Evolutionary conservation across 352 stramenopile genomes (phyloP).

Genomic region (Peronospora farinosa): DNA sequence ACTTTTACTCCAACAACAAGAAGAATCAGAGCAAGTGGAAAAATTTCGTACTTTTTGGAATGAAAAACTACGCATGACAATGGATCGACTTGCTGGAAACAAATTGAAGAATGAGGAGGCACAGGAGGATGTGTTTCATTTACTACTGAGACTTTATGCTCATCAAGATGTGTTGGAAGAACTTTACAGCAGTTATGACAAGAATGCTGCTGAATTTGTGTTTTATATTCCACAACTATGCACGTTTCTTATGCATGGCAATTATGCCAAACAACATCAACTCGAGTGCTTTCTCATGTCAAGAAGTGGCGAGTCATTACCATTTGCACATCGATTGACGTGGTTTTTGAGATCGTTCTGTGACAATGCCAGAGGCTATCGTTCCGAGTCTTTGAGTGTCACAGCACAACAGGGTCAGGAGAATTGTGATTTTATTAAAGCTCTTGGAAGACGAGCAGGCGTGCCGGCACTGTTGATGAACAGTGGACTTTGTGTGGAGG

Average conservation of each 20-base stretch:
- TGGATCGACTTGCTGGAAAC: conserved; percentile 42
- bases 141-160: conserved; percentile 73
- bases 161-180: conserved; percentile 77
- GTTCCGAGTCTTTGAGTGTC: conserved; percentile 74
- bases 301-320: conserved; percentile 67
- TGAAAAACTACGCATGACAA: conserved; percentile 59
- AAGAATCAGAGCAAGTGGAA: conserved; percentile 41
- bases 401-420: conserved; percentile 49
- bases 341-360: conserved; percentile 89
- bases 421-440: conserved; percentile 53
- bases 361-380: conserved; percentile 49
- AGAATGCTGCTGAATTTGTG: conserved; percentile 64
- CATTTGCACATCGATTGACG: conserved; percentile 76
- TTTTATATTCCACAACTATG: conserved; percentile 89
- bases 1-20: conserved; percentile 4
- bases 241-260: conserved; percentile 79
- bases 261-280: conserved; percentile 79
- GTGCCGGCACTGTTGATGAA: conserved; percentile 72
- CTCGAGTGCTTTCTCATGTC: conserved; percentile 85
- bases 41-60: conserved; percentile 77
- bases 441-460: conserved; percentile 57
- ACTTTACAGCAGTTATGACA: conserved; percentile 64
- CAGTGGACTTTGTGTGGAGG: conserved; percentile 58
- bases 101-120: conserved; percentile 15
- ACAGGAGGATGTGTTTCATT: conserved; percentile 51